These are phyloP conservation scores for Casuarina glauca DNA, from an alignment of 306 rosid genomes.

Conservation along the genomic window DNA sequence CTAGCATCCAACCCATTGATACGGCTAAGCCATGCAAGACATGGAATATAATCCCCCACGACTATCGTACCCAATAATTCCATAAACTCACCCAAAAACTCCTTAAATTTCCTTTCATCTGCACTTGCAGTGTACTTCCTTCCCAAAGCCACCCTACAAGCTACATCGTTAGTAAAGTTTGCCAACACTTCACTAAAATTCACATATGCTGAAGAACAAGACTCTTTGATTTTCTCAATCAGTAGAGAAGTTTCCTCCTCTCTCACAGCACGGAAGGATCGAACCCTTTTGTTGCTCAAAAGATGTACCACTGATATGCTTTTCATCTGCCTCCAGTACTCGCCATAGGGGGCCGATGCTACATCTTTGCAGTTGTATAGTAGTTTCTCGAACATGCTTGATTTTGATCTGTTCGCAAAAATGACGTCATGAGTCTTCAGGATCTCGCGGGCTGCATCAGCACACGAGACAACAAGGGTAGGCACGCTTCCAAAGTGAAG, in stretches of 20 bases:
- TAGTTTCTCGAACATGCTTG: constrained; percentile 24
- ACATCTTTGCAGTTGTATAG: constrained; percentile 44
- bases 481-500: constrained; percentile 46
- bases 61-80: constrained; percentile 36
- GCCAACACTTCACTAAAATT: constrained; percentile 41
- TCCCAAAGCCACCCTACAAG: constrained; percentile 58
- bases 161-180: constrained; percentile 31
- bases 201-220: constrained; percentile 1
- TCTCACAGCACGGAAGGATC: constrained; percentile 21
- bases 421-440: constrained; percentile 49
- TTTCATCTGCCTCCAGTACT: constrained; percentile 51
- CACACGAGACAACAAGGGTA: constrained; percentile 41
- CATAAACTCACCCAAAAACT: constrained; percentile 29
- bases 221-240: constrained; percentile 27
- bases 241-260: constrained; percentile 25
- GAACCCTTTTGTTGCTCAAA: constrained; percentile 29
- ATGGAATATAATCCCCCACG: constrained; percentile 52
- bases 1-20: constrained; percentile 39
- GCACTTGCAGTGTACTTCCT: constrained; percentile 40
- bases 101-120: constrained; percentile 25
- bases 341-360: constrained; percentile 37
- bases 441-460: constrained; percentile 40
- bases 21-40: constrained; percentile 46
- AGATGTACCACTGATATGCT: constrained; percentile 38
- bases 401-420: constrained; percentile 31